Evolutionary conservation across 306 rosid genomes (phyloP).

Genomic region (Vigna angularis): DNA sequence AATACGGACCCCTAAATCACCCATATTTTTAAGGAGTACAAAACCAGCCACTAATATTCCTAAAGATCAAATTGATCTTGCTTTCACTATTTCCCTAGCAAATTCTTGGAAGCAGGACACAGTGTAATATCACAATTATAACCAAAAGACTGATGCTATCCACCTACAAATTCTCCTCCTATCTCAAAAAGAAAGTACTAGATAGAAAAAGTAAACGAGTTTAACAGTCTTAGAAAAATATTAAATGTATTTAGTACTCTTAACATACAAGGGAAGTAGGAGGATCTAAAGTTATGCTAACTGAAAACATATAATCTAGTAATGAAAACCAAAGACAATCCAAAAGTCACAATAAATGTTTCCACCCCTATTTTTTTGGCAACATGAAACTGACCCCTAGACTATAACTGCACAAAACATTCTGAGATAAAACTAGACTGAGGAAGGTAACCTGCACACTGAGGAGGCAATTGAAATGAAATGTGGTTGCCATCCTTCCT

Average conservation of each 20-base stretch:
- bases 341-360: neutral
- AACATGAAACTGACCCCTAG: constrained; percentile 4
- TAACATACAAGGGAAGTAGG: neutral
- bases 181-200: neutral
- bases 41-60: neutral
- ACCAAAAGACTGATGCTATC: neutral
- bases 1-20: neutral
- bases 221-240: no score
- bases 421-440: constrained; percentile 6
- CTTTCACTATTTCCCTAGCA: constrained; percentile 7
- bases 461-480: constrained; percentile 87
- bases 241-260: neutral
- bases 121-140: neutral
- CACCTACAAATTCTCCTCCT: neutral
- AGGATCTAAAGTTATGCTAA: neutral
- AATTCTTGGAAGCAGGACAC: neutral
- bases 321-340: neutral
- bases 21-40: neutral
- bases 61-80: neutral
- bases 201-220: neutral
- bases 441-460: constrained; percentile 84
- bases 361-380: constrained; percentile 16
- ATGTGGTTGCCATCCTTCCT: constrained; percentile 96
- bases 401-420: constrained; percentile 1
- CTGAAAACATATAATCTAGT: neutral